Evolutionary conservation across 768 basidiomycete genomes (phyloP), one percentile per base, ranked within the genome.

Genomic region (Naganishia randhawae): DNA sequence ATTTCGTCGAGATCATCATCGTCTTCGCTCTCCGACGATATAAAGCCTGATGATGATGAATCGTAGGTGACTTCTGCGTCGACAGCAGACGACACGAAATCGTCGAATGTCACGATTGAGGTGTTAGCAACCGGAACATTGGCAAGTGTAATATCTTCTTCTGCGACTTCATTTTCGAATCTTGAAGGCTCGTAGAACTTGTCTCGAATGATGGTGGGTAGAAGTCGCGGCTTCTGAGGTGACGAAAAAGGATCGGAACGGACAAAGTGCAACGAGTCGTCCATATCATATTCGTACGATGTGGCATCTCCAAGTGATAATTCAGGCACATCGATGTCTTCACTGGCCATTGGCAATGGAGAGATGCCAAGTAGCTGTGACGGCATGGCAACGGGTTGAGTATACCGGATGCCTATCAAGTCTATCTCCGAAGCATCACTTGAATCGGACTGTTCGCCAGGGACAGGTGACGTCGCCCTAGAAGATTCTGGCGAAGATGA

Each of bases 151-250:
- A 39, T 5, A 33, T 61, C 57, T 13, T 33, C 32, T 13, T 61
- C 51, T 19, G 27, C 57, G 37, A 27, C 57, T 41, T 39, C 57
- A 1, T 35, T 61, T 41, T 61, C 57, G 37, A 61, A 61, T 19
- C 57, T 39, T 2, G 57, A 61, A 25, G 57, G 57, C 57, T 61
- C 57, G 57, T 61, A 61, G 32, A 61, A 61, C 39, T 61, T 61
- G 37, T 61, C 57, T 16, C 57, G 57, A 39, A 61, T 61, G 57
- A 61, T 61, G 57, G 57, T 61, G 10, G 57, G 57, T 22, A 61
- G 37, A 19, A 61, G 57, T 22, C 57, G 57, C 6, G 57, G 57
- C 57, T 61, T 61, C 37, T 22, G 57, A 39, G 57, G 57, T 7
- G 57, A 61, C 7, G 57, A 42, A 25, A 39, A 61, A n/a, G 39